These are phyloP conservation scores for Sporothrix humicola DNA, from an alignment of 2,329 filamentous ascomycete genomes.

Conservation along the genomic window DNA sequence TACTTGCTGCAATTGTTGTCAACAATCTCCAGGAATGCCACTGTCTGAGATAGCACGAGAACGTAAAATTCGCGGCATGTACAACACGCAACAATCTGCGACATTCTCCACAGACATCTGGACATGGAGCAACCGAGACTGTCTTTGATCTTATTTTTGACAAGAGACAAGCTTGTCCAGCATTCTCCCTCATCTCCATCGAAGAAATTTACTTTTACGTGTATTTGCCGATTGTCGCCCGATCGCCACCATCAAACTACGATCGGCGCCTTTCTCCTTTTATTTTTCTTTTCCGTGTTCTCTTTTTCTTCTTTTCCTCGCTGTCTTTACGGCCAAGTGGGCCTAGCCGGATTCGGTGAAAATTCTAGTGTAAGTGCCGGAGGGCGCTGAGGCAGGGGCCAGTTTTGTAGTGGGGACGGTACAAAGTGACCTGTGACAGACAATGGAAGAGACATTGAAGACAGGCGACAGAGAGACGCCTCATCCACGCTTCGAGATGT, in stretches of 20 bases:
- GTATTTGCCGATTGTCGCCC: background rate
- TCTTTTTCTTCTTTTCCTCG: background rate
- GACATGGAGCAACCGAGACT: background rate
- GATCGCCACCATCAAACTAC: conserved; percentile 6
- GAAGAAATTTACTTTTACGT: background rate
- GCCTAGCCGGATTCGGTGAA: conserved; percentile 7
- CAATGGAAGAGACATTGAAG: no score
- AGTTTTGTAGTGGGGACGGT: background rate
- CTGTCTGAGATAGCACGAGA: background rate
- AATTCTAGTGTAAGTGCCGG: background rate
- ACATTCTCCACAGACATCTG: background rate
- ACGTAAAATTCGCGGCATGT: background rate
- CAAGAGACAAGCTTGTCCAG: background rate
- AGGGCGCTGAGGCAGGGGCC: background rate
- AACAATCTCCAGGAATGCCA: conserved; percentile 1
- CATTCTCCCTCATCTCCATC: background rate
- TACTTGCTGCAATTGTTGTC: background rate
- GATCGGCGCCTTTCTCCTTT: conserved; percentile 1
- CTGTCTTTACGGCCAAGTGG: background rate
- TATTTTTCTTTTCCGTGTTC: background rate
- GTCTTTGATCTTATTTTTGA: conserved; percentile 1
- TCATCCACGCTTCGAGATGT: no score
- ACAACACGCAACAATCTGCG: background rate
- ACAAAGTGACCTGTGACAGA: no score
- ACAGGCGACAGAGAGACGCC: no score